phyloP scores from a whole-genome alignment of 352 stramenopile species.

The Globisporangium acanthophoron region DNA sequence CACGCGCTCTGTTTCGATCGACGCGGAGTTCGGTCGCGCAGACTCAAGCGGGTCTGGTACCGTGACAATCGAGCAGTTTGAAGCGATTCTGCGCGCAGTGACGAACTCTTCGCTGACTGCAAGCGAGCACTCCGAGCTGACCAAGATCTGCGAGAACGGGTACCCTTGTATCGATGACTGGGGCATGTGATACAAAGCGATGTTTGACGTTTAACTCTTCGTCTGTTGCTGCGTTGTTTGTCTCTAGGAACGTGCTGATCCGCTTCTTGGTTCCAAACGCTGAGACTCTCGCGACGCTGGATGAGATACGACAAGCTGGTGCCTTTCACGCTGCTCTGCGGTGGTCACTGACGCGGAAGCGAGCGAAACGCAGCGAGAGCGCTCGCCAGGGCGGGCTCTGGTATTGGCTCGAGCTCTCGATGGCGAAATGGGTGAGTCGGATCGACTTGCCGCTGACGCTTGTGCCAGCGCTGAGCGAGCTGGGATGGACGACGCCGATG shows the following conservation, averaged over 20 bases:
- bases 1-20: slow-evolving; percentile 15
- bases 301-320: slow-evolving; percentile 19
- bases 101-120: slow-evolving; percentile 14
- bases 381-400: slow-evolving; percentile 26
- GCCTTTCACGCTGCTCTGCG: slow-evolving; percentile 22
- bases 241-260: slow-evolving; percentile 18
- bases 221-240: neutral
- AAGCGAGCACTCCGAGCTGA: slow-evolving; percentile 20
- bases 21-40: slow-evolving; percentile 17
- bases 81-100: slow-evolving; percentile 10
- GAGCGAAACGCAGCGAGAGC: slow-evolving; percentile 13
- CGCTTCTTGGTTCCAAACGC: slow-evolving; percentile 24
- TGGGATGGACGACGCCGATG: slow-evolving; percentile 26
- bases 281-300: slow-evolving; percentile 20
- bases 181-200: neutral
- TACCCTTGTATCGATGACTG: slow-evolving; percentile 8
- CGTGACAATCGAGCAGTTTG: slow-evolving; percentile 19
- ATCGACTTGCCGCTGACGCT: slow-evolving; percentile 6
- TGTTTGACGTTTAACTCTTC: neutral
- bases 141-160: slow-evolving; percentile 19
- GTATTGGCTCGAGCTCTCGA: slow-evolving; percentile 34
- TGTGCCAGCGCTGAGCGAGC: slow-evolving; percentile 9
- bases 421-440: slow-evolving; percentile 25
- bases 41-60: slow-evolving; percentile 12
- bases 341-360: slow-evolving; percentile 21